A percentile compares a stretch with the other conserved stretches of the same genome.
Conservation (phyloP, 371 early-diverging fungal species). For the Mortierella sp. region DNA sequence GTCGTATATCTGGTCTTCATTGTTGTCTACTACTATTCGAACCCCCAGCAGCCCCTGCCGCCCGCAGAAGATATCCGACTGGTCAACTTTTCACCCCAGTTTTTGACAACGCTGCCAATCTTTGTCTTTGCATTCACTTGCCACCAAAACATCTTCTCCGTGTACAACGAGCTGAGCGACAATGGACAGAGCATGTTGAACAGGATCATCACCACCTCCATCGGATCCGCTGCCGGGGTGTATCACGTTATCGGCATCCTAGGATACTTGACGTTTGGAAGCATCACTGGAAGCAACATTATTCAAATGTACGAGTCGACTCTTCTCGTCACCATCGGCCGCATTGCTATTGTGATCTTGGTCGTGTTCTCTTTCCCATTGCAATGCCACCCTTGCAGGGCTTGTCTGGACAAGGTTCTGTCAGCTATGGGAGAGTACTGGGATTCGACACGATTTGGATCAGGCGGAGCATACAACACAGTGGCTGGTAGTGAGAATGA, state of each 20-base stretch:
- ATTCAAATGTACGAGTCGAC: slow-evolving; percentile 85
- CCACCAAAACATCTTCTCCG: slow-evolving; percentile 95
- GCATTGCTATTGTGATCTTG: slow-evolving; percentile 89
- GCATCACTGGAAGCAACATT: slow-evolving; percentile 87
- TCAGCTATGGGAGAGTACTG: slow-evolving; percentile 22
- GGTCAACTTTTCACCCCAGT: slow-evolving; percentile 67
- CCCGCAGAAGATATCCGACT: slow-evolving; percentile 60
- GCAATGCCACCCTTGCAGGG: slow-evolving; percentile 97
- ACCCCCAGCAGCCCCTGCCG: slow-evolving; percentile 59
- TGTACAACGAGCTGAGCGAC: slow-evolving; percentile 92
- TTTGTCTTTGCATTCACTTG: slow-evolving; percentile 99
- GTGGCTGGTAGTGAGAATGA: slow-evolving; percentile 24
- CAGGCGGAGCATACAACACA: slow-evolving; percentile 14
- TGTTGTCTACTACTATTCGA: slow-evolving; percentile 83
- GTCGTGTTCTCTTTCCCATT: slow-evolving; percentile 97
- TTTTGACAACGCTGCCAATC: slow-evolving; percentile 91
- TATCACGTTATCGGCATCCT: slow-evolving; percentile 93
- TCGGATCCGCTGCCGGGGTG: slow-evolving; percentile 80
- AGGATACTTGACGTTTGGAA: slow-evolving; percentile 97
- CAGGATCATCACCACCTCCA: slow-evolving; percentile 76
- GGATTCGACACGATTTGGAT: slow-evolving; percentile 35
- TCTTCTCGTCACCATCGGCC: slow-evolving; percentile 84
- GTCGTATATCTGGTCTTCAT: slow-evolving; percentile 91
- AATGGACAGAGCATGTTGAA: slow-evolving; percentile 76
- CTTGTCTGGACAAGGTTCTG: slow-evolving; percentile 89